Evolutionary conservation across 2,329 filamentous ascomycete genomes (phyloP).

Genomic region (Colletotrichum sp.): DNA sequence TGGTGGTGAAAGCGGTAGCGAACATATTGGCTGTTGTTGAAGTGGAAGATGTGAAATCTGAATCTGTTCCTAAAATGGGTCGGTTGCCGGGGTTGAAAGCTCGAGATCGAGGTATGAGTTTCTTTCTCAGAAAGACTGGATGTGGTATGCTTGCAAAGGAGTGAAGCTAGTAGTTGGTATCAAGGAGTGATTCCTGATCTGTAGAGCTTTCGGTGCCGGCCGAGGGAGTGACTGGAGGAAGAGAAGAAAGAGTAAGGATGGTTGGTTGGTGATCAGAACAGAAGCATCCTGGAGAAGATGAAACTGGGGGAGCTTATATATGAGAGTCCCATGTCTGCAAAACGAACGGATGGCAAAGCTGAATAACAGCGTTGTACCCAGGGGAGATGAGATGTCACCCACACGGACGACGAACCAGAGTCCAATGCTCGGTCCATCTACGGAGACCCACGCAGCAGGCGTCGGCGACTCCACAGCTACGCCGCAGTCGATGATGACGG

Average conservation of each 20-base stretch:
- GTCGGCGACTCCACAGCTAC: background rate
- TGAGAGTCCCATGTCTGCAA: background rate
- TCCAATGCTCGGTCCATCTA: slow-evolving; percentile 10
- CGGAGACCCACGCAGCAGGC: slow-evolving; percentile 10
- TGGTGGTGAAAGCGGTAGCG: slow-evolving; percentile 29
- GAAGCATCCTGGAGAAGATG: background rate
- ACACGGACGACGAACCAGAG: background rate
- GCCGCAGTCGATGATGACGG: background rate
- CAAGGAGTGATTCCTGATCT: slow-evolving; percentile 17
- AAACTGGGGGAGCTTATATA: slow-evolving; percentile 14
- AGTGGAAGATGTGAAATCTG: background rate
- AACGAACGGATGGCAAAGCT: slow-evolving; percentile 1
- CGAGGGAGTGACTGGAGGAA: slow-evolving; percentile 11
- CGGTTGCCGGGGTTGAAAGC: background rate
- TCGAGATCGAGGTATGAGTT: background rate
- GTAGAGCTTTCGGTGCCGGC: slow-evolving; percentile 18
- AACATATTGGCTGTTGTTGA: slow-evolving; percentile 26
- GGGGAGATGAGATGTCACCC: slow-evolving; percentile 13
- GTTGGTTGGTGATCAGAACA: slow-evolving; percentile 18
- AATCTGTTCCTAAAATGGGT: background rate
- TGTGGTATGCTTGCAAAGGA: slow-evolving; percentile 12
- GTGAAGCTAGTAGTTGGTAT: slow-evolving; percentile 12
- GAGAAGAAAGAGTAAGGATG: background rate
- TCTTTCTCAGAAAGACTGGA: slow-evolving; percentile 14
- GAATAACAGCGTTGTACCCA: background rate